Evolutionary conservation across 768 basidiomycete genomes (phyloP).

Genomic region (Boletus rubroflammeus): DNA sequence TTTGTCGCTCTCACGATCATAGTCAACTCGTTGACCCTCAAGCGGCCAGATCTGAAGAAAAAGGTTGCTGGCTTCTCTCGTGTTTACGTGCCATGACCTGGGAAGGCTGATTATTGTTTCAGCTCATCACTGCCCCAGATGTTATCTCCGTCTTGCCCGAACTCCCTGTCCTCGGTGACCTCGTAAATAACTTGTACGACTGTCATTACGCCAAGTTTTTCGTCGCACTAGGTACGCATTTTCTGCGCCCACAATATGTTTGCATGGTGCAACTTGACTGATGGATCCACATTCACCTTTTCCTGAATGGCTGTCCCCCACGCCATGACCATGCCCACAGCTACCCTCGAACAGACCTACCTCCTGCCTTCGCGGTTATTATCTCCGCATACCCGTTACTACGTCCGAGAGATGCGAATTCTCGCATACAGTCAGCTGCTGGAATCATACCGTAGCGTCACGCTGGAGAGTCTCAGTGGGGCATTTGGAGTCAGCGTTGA

Average conservation of each 20-base stretch:
- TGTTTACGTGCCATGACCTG: background rate
- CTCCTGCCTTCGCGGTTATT: constrained; percentile 87
- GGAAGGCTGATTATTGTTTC: constrained; percentile 5
- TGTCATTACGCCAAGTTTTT: constrained; percentile 96
- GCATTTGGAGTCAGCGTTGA: constrained; percentile 89
- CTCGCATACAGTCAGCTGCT: constrained; percentile 88
- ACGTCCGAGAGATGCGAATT: constrained; percentile 95
- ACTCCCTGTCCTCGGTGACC: constrained; percentile 75
- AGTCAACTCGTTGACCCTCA: constrained; percentile 69
- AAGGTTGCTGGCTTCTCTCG: constrained; percentile 58
- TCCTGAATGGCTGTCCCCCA: background rate
- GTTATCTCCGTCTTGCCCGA: constrained; percentile 83
- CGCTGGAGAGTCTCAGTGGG: constrained; percentile 75
- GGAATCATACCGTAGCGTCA: constrained; percentile 88
- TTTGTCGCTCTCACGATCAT: constrained; percentile 87
- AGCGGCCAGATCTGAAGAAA: constrained; percentile 85
- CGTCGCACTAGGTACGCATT: constrained; percentile 66
- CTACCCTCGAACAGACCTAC: constrained; percentile 83
- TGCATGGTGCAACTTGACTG: background rate
- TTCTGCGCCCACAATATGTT: background rate
- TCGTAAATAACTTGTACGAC: constrained; percentile 85
- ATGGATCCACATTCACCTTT: constrained; percentile 2
- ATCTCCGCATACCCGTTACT: constrained; percentile 81
- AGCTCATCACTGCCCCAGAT: constrained; percentile 87
- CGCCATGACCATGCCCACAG: constrained; percentile 36